These are phyloP conservation scores for Coniferiporia sulphurascens DNA, from an alignment of 1,284 basidiomycete species.

Conservation along the genomic window DNA sequence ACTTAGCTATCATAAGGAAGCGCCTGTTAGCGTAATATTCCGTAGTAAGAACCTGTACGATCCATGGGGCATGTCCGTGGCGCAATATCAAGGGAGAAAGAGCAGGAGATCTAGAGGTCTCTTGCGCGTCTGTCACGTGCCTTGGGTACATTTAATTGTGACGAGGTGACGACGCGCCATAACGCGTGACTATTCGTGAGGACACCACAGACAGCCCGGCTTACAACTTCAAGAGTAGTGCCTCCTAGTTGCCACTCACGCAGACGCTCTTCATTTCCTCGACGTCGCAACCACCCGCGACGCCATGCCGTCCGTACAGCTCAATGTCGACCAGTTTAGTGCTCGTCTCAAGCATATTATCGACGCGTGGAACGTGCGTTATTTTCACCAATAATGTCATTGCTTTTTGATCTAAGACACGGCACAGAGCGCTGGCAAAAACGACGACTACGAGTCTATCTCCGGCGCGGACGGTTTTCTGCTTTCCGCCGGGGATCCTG, in stretches of 20 bases:
- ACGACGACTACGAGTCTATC: constrained; percentile 67
- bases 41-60: too few relatives aligned
- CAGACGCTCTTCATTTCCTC: neutral
- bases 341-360: constrained; percentile 65
- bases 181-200: neutral
- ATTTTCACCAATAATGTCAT: neutral
- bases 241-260: neutral
- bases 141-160: too few relatives aligned
- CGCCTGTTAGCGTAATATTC: too few relatives aligned
- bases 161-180: neutral
- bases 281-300: neutral
- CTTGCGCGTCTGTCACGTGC: too few relatives aligned
- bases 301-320: constrained; percentile 32
- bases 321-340: constrained; percentile 53
- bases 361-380: constrained; percentile 70
- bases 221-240: neutral
- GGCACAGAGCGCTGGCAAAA: constrained; percentile 50
- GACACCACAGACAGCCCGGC: too few relatives aligned
- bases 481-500: constrained; percentile 78
- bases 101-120: too few relatives aligned
- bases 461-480: constrained; percentile 68
- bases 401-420: constrained; percentile 13
- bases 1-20: too few relatives aligned
- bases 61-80: too few relatives aligned
- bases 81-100: too few relatives aligned